Percentiles rank a stretch among this genome's conserved stretches.
phyloP scores from a whole-genome alignment of 2,329 filamentous ascomycete species.

The Aspergillus pseudonomiae region DNA sequence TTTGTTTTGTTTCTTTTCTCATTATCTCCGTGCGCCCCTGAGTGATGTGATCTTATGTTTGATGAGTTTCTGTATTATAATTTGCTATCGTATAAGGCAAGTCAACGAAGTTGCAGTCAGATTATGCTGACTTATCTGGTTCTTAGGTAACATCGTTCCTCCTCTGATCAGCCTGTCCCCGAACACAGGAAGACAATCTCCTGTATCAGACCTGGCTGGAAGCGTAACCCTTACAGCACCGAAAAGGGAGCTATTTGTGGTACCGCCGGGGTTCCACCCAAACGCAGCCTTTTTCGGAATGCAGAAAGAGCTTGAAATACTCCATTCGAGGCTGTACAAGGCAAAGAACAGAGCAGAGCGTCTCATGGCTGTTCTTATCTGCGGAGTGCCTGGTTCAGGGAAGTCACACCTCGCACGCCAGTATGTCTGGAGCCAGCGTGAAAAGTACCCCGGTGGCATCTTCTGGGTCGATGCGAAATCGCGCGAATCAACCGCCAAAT shows the following conservation, averaged over 20 bases:
- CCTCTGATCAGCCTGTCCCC: constrained; percentile 24
- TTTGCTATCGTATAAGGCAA: constrained; percentile 1
- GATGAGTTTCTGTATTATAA: constrained; percentile 20
- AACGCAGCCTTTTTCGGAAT: constrained; percentile 67
- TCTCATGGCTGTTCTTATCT: constrained; percentile 66
- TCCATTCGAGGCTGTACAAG: constrained; percentile 64
- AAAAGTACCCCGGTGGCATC: constrained; percentile 65
- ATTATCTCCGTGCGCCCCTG: background rate
- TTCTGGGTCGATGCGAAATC: constrained; percentile 72
- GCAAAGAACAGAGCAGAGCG: constrained; percentile 59
- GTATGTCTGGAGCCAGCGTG: constrained; percentile 64
- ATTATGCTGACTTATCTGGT: constrained; percentile 36
- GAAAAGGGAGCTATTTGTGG: constrained; percentile 43
- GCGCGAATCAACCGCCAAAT: constrained; percentile 59
- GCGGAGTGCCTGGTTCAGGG: constrained; percentile 66
- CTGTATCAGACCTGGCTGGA: constrained; percentile 28
- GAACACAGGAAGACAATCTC: constrained; percentile 30
- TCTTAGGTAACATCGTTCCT: constrained; percentile 36
- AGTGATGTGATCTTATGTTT: background rate
- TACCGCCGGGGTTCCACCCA: constrained; percentile 61
- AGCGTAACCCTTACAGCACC: constrained; percentile 27
- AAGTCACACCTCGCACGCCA: constrained; percentile 71
- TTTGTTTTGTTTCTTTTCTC: background rate
- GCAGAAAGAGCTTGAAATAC: constrained; percentile 57
- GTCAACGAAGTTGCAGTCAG: constrained; percentile 28